These are phyloP conservation scores for Phenoliferia sp. DNA, from an alignment of 1,284 basidiomycete genomes.

Conservation along the genomic window DNA sequence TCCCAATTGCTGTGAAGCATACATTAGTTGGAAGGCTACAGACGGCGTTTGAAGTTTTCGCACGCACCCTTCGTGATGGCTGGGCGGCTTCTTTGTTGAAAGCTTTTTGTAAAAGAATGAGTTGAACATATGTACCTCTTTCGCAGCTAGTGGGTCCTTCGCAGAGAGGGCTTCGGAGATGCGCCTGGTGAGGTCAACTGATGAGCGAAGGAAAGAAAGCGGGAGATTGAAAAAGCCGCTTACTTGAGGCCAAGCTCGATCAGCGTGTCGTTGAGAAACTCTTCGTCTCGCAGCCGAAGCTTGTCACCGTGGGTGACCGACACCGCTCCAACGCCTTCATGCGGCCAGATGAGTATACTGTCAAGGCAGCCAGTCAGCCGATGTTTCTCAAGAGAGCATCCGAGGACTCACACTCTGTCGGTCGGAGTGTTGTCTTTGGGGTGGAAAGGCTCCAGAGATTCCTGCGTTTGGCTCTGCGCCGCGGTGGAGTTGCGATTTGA, in stretches of 20 bases:
- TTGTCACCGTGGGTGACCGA: conserved; percentile 55
- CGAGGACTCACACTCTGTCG: background rate
- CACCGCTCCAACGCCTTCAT: conserved; percentile 17
- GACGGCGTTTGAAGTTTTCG: background rate
- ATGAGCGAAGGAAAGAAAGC: background rate
- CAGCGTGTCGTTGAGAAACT: conserved; percentile 91
- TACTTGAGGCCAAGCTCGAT: conserved; percentile 93
- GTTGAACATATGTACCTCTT: conserved; percentile 81
- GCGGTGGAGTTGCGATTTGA: too few species aligned
- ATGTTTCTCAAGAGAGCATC: background rate
- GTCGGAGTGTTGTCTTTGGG: too few species aligned
- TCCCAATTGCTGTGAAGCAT: conserved; percentile 42
- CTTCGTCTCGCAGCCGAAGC: conserved; percentile 62
- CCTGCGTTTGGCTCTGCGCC: too few species aligned
- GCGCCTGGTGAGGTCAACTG: conserved; percentile 48
- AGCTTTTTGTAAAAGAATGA: conserved; percentile 97
- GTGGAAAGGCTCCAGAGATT: too few species aligned
- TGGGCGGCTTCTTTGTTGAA: conserved; percentile 49
- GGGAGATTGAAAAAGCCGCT: conserved; percentile 36
- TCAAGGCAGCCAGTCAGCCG: background rate
- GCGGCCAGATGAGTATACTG: conserved; percentile 31
- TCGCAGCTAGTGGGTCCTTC: conserved; percentile 47
- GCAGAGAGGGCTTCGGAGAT: conserved; percentile 55
- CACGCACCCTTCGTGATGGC: too few species aligned
- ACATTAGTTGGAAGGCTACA: background rate